Evolutionary conservation across 495 filamentous ascomycete species (phyloP), one percentile per base, ranked within the genome.

Genomic region (Oleoguttula mirabilis): DNA sequence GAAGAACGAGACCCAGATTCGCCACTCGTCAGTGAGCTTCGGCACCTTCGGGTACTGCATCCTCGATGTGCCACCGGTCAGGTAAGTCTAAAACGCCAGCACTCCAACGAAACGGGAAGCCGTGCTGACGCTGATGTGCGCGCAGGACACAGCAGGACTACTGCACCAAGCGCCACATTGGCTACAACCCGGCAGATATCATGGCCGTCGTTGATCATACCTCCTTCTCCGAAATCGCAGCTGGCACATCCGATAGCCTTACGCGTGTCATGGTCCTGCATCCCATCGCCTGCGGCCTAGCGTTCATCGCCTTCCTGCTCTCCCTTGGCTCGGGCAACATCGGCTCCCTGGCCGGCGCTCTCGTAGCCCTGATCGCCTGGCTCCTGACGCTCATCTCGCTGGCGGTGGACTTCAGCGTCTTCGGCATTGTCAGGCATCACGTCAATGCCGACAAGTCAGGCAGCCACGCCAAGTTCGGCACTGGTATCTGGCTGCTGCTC

Each of bases 221-320:
- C 3, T 21, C 32, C 24, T 39, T 67, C 62, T 71, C 67, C 32
- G 55, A 58, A 47, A 55, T 60, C 46, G 57, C 64, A 5, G 47
- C 48, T 17, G 55, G 62, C 50, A 68, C 69, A 17, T 48, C 69
- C n/a, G 59, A 61, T 24, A 55, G 49, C 0, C 62, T 79, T 4
- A 77, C 75, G 12, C 62, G 60, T 38, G 72, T 68, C 36, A 70
- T 79, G 69, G 50, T 79, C 39, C 64, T 79, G 36, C 74, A 79
- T 60, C 74, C 75, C 8, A 64, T 79, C 57, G 73, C 68, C 3
- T 69, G 66, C 39, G 73, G 61, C 15, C 45, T 77, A 12, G 62
- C 66, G 43, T 76, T 77, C 61, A 68, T 77, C 55, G 66, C 74
- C 40, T 77, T 77, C 64, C 41, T 73, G 17, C 55, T 72, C 38